phyloP scores from a whole-genome alignment of 2,329 filamentous ascomycete genomes.

The Polytolypa hystricis region DNA sequence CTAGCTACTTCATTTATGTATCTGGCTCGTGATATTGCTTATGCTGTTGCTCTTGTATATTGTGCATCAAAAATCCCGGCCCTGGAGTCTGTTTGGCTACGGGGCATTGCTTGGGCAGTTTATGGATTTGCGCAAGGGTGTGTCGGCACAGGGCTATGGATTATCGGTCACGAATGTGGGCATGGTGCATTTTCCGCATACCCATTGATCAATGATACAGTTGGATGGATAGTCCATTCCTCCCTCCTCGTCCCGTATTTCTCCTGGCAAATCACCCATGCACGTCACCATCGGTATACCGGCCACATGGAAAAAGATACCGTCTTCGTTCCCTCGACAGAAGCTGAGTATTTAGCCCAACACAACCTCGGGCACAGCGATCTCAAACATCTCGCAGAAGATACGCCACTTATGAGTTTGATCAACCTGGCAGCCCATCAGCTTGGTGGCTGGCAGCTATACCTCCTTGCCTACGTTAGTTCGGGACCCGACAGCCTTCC shows the following conservation, averaged over 20 bases:
- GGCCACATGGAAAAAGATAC: constrained; percentile 59
- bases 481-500: constrained; percentile 39
- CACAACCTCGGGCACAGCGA: constrained; percentile 39
- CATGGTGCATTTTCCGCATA: constrained; percentile 56
- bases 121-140: constrained; percentile 57
- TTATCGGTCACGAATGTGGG: constrained; percentile 59
- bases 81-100: constrained; percentile 36
- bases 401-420: constrained; percentile 48
- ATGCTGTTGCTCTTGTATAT: constrained; percentile 40
- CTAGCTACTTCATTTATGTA: constrained; percentile 43
- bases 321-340: constrained; percentile 48
- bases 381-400: constrained; percentile 43
- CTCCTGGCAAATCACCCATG: constrained; percentile 61
- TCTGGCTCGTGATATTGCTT: constrained; percentile 44
- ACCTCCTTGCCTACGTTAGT: constrained; percentile 50
- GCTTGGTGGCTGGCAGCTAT: constrained; percentile 53
- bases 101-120: constrained; percentile 41
- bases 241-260: constrained; percentile 59
- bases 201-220: constrained; percentile 46
- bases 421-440: constrained; percentile 50
- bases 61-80: constrained; percentile 44
- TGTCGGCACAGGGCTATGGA: constrained; percentile 58
- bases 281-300: constrained; percentile 57
- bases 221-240: constrained; percentile 57
- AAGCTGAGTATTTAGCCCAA: constrained; percentile 22